phyloP scores from a whole-genome alignment of 257 asterid species.

The Cynanchum wilfordii region DNA sequence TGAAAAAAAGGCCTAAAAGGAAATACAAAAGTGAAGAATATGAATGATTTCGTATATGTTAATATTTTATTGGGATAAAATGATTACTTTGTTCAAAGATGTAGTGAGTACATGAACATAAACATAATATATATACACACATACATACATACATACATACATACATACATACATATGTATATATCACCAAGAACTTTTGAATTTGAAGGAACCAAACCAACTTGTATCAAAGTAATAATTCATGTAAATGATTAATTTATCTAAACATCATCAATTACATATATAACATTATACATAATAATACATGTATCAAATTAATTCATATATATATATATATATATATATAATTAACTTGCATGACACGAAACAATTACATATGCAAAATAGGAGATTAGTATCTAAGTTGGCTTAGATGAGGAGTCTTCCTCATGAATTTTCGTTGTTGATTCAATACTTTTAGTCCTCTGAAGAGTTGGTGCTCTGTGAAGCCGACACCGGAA shows the following conservation, averaged over 20 bases:
- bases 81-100: neutral
- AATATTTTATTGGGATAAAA: neutral
- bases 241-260: neutral
- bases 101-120: neutral
- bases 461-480: conserved; percentile 46
- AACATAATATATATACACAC: neutral
- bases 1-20: neutral
- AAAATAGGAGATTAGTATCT: neutral
- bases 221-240: neutral
- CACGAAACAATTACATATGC: no score
- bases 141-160: neutral
- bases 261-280: no score
- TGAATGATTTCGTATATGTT: neutral
- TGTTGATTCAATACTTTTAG: conserved; percentile 49
- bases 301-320: no score
- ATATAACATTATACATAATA: no score
- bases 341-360: no score
- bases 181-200: neutral
- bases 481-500: conserved; percentile 80
- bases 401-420: conserved; percentile 26
- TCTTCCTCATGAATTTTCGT: conserved; percentile 6
- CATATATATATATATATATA: no score
- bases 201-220: neutral
- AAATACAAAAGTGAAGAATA: neutral
- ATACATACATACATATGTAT: no score